phyloP scores from a whole-genome alignment of 192 early-diverging fungal genomes.

The Coemansia sp. region DNA sequence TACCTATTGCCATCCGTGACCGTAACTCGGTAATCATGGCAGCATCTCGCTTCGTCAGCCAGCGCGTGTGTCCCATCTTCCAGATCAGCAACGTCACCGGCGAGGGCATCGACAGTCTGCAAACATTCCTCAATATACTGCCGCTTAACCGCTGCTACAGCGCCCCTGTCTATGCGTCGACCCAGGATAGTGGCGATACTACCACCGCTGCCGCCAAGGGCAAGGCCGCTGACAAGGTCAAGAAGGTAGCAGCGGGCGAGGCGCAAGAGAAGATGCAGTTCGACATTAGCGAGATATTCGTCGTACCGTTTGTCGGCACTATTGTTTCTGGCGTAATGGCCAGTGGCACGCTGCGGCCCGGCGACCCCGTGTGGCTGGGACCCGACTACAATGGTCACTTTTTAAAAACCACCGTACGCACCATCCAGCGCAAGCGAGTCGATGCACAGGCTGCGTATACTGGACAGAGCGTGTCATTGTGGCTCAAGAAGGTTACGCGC shows the following conservation, averaged over 20 bases:
- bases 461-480: constrained; percentile 85
- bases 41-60: constrained; percentile 79
- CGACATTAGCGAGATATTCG: constrained; percentile 89
- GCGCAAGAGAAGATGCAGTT: constrained; percentile 62
- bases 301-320: constrained; percentile 89
- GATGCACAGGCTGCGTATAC: constrained; percentile 72
- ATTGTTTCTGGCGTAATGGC: constrained; percentile 83
- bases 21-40: constrained; percentile 75
- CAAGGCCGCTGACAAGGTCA: not conserved
- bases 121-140: constrained; percentile 83
- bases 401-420: constrained; percentile 71
- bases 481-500: constrained; percentile 81
- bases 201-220: constrained; percentile 21
- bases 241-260: not conserved
- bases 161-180: not conserved
- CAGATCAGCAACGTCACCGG: constrained; percentile 91
- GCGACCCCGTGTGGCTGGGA: constrained; percentile 81
- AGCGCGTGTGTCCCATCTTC: constrained; percentile 93
- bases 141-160: constrained; percentile 56
- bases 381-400: constrained; percentile 86
- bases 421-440: constrained; percentile 87
- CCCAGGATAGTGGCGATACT: constrained; percentile 36
- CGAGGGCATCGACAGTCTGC: constrained; percentile 70
- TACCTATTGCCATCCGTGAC: constrained; percentile 82
- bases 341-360: constrained; percentile 73